Base-by-base conservation (phyloP, 257 asterid genomes). In the Nicotiana noctiflora region DNA sequence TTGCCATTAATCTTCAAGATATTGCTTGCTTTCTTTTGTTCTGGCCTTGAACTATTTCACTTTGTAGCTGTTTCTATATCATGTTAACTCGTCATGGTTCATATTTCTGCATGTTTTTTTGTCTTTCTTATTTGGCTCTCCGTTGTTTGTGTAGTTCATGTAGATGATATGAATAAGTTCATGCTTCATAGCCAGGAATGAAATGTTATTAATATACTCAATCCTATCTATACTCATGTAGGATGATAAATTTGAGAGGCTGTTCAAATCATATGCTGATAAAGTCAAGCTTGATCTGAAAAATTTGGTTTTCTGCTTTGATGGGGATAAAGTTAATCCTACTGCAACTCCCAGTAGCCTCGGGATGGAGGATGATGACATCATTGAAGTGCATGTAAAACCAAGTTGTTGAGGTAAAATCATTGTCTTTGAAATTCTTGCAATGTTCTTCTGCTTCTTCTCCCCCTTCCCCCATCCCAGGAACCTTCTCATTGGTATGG, bases 341-440 rank as follows among this genome's bases (percentile, higher is more conserved):
- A 49, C 84, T 2, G 87, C 85, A 72, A 90, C 97, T 23, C 98
- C 98, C 46, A 82, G 55, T 40, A 84, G 92, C 84, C 98, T 95
- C 25, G 95, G 85, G 34, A 91, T 95, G 98, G 98, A 95, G 88
- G 98, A 95, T 9, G 77, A 93, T 21, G 98, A 95, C 90, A 93
- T 92, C 59, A 84, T 95, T 57, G 98, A 95, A 86, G 98, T 92
- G 83, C 91, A 90, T 82, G 84, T 86, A 34, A 95, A 89, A 85
- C 86, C 87, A 77, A 86, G 85, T 34, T 89, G 70, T 19, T 56
- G 81, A 37, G 81, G 68, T 59, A 25, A 19, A 77, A 27, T 40
- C 40, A 31, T 10, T 56, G 34, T 21, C n/a, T 56, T 21, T 57
- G 37, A 77, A 12, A 61, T n/a, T 53, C 29, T 57, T 32, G 68